phyloP scores from a whole-genome alignment of 352 stramenopile species.

The Phytophthora melonis region DNA sequence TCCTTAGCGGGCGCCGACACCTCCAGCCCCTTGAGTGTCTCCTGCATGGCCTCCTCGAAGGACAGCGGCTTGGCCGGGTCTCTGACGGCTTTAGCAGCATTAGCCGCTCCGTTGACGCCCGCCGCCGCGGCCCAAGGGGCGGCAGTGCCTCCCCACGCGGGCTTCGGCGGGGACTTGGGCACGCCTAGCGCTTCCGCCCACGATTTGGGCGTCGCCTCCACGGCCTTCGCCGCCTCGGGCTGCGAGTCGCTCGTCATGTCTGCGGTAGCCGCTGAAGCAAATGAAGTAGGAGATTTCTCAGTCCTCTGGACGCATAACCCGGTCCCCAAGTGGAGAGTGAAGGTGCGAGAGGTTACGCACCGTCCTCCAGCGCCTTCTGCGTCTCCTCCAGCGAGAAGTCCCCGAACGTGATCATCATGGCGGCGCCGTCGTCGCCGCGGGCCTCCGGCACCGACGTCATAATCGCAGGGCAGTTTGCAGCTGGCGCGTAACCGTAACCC shows the following conservation, averaged over 20 bases:
- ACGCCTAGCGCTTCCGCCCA: constrained; percentile 68
- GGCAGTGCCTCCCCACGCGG: constrained; percentile 37
- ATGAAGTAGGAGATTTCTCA: neutral
- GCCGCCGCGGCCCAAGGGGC: constrained; percentile 26
- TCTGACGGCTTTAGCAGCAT: neutral
- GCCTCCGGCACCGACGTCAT: constrained; percentile 18
- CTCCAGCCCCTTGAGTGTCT: constrained; percentile 61
- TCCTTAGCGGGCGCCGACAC: constrained; percentile 73
- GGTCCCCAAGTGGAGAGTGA: neutral
- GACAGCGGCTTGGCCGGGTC: constrained; percentile 34
- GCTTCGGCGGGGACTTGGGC: constrained; percentile 36
- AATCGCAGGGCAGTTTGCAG: neutral
- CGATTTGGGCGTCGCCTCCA: constrained; percentile 47
- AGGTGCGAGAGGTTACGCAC: constrained; percentile 26
- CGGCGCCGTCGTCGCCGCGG: constrained; percentile 20
- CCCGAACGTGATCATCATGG: constrained; percentile 68
- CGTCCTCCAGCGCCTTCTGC: constrained; percentile 51
- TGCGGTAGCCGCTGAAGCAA: constrained; percentile 24
- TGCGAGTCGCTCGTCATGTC: constrained; percentile 20
- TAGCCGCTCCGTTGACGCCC: neutral
- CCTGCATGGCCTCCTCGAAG: constrained; percentile 79
- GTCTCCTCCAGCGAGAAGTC: constrained; percentile 85
- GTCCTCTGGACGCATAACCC: neutral
- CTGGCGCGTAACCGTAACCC: constrained; percentile 1
- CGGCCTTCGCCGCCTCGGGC: neutral